Evolutionary conservation across 192 early-diverging fungal species (phyloP).

Genomic region (Linnemannia hyalina): DNA sequence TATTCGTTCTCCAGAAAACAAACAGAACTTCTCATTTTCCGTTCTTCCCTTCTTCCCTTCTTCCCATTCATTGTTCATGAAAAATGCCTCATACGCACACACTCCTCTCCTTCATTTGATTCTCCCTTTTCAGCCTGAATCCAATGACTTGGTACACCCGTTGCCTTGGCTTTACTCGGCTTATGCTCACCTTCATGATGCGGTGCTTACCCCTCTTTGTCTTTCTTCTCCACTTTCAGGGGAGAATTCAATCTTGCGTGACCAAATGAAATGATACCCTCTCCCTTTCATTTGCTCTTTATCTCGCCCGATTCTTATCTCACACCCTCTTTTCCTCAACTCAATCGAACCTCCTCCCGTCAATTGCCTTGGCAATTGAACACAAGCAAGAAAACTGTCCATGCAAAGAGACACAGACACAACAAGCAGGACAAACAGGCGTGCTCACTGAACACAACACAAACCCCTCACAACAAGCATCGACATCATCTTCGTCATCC

Average conservation of each 20-base stretch:
- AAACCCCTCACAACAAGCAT: background rate
- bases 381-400: background rate
- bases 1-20: background rate
- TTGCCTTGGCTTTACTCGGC: background rate
- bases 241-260: background rate
- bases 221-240: background rate
- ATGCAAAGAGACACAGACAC: background rate
- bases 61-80: no score
- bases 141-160: background rate
- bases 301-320: background rate
- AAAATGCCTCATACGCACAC: background rate
- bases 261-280: no score
- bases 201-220: background rate
- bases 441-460: background rate
- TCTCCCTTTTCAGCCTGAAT: conserved; percentile 9
- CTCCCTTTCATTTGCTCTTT: background rate
- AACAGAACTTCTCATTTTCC: background rate
- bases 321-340: background rate
- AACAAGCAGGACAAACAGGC: conserved; percentile 4
- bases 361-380: background rate
- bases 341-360: background rate
- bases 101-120: background rate
- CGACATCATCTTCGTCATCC: background rate
- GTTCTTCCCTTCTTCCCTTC: background rate
- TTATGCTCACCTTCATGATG: background rate